Conservation (phyloP, 345 rosid genomes). For the Rhodamnia argentea region DNA sequence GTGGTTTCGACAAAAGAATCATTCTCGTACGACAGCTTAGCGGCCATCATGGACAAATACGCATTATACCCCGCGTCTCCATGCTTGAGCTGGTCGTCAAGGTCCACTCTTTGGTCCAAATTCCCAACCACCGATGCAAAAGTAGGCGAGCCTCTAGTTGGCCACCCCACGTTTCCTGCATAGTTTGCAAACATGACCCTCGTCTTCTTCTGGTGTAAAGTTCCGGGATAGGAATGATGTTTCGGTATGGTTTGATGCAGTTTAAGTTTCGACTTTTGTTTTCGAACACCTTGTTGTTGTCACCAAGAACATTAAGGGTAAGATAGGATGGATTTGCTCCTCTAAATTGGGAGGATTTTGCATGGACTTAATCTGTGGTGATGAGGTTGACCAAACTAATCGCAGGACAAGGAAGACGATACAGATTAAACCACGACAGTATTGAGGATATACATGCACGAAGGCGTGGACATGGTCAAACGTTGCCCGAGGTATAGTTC, state of each 20-base stretch:
- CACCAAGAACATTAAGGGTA: neutral
- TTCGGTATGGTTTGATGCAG: neutral
- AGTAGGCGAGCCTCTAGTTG: conserved; percentile 19
- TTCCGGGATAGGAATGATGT: neutral
- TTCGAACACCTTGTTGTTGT: neutral
- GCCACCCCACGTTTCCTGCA: conserved; percentile 33
- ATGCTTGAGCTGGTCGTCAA: conserved; percentile 20
- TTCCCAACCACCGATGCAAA: conserved; percentile 28
- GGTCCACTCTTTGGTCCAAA: conserved; percentile 27
- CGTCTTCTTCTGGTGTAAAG: neutral
- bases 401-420: neutral
- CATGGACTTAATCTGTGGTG: neutral
- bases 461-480: too few species aligned
- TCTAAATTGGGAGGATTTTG: neutral
- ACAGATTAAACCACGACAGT: too few species aligned
- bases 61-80: conserved; percentile 23
- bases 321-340: too few species aligned
- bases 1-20: conserved; percentile 18
- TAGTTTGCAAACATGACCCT: neutral
- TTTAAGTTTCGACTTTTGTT: neutral
- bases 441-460: too few species aligned
- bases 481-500: neutral
- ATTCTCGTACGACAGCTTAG: conserved; percentile 44
- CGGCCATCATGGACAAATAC: conserved; percentile 38
- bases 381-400: neutral